Evolutionary conservation across 208 protist genomes (phyloP), one percentile per base, ranked within the genome.

Genomic region (Trypanosoma melophagium): DNA sequence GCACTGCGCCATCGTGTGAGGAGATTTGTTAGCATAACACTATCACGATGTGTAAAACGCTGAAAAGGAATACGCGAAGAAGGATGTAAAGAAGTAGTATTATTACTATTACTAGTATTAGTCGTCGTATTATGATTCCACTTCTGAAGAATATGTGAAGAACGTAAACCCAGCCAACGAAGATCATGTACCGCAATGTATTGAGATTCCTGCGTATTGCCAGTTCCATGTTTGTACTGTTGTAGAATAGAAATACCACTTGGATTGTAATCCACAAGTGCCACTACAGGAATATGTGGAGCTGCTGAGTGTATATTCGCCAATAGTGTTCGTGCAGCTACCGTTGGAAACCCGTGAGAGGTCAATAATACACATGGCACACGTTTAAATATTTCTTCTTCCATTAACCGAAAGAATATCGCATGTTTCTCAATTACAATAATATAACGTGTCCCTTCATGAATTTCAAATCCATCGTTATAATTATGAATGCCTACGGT

Each of bases 341-440:
- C 63, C n/a, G 81, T 87, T 8, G 90, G 86, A 69, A 86, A 93
- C 28, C 90, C 90, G n/a, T 87, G 79, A 9, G 87, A 74, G 12
- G 87, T 95, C 10, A 95, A 66, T 55, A 95, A 63, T 40, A 95
- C 84, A 44, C 84, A 93, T 40, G 86, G 87, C 41, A 95, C 55
- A 3, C 58, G 60, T 0, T 75, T 72, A n/a, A 68, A 76, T 5
- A 92, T 66, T 12, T 74, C 60, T 31, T 87, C 83, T 19, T 85
- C 74, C 71, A 92, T 80, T 19, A 95, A 74, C 9, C 84, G 79
- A 35, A 77, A 74, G 45, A 90, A 93, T 3, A 93, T 79, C 0
- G 90, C 84, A 67, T 95, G 83, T 65, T 95, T 95, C 70, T 95
- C 86, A 8, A 95, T 71, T n/a, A 95, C 85, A 17, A 95, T 25